Evolutionary conservation across 768 basidiomycete species (phyloP).

Genomic region (Tricholoma matsutake): DNA sequence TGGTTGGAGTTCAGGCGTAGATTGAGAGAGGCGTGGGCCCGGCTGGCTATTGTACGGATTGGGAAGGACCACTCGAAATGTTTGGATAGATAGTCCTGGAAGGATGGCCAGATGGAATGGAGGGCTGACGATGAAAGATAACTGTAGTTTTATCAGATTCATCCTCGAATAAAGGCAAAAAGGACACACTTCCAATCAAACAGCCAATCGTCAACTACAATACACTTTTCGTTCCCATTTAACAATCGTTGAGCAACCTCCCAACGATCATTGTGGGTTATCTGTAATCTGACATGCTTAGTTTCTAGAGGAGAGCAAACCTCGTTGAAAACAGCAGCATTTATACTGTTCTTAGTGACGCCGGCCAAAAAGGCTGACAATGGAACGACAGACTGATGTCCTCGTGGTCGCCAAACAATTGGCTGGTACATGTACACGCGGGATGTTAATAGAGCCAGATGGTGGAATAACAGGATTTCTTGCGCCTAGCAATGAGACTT

Average conservation of each 20-base stretch:
- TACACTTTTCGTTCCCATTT: conserved; percentile 33
- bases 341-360: conserved; percentile 35
- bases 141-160: conserved; percentile 16
- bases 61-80: conserved; percentile 42
- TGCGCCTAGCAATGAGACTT: conserved; percentile 30
- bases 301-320: conserved; percentile 38
- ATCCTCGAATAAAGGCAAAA: not conserved
- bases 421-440: conserved; percentile 45
- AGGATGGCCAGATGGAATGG: conserved; percentile 39
- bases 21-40: conserved; percentile 32
- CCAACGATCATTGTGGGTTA: conserved; percentile 32
- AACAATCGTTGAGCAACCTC: conserved; percentile 32
- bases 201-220: conserved; percentile 43
- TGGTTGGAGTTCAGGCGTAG: conserved; percentile 24
- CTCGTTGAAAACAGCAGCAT: conserved; percentile 33
- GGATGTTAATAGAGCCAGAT: conserved; percentile 37
- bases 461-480: conserved; percentile 45
- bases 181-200: conserved; percentile 40
- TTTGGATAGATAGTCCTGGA: conserved; percentile 33
- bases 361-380: conserved; percentile 43
- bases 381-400: conserved; percentile 37
- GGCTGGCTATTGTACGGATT: conserved; percentile 31
- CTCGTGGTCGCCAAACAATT: conserved; percentile 43
- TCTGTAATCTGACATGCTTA: conserved; percentile 30
- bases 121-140: conserved; percentile 39